Base-by-base conservation (phyloP, 495 filamentous ascomycete species). In the Cercophora samala region DNA sequence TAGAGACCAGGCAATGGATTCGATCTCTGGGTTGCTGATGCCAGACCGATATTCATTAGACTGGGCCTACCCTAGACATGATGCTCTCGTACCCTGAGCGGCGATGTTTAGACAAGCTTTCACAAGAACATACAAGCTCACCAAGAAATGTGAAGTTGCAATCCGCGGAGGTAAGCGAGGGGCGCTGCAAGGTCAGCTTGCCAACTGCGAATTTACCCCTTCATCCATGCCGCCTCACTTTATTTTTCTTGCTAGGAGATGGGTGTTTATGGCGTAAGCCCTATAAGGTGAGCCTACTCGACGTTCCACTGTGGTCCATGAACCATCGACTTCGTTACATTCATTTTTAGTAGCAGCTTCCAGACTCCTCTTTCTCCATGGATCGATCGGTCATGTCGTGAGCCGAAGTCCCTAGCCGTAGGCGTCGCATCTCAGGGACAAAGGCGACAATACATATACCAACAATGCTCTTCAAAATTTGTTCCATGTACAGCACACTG, bases 181-280 rank as follows among this genome's bases (percentile, higher is more conserved):
- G 60, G 26, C 29, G 26, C 60, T 51, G 60, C 32, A 37, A 23
- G 26, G 58, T 51, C 46, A 24, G 66, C 62, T 64, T 23, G 62
- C 68, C 69, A 67, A 66, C 62, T 24, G 23, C 64, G 65, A 63
- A 72, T 76, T 76, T 76, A 74, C 59, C 72, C 74, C 70, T 69
- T 68, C 70, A 68, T 73, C 66, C 74, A 74, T 64, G 62, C 72
- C 68, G 69, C 64, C 63, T n/a, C 53, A 53, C 22, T 63, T 61
- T 63, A 73, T 74, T 76, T 63, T 64, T 58, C 59, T 63, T 46
- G 62, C 70, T 58, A 60, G 52, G 25, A 37, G 62, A 42, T 65
- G 64, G 32, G 46, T 62, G 37, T 52, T 56, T 61, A 66, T 71
- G 72, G 67, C 74, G 74, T 73, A 73, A 74, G 70, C 70, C 65